Percentiles rank a stretch among this genome's conserved stretches.
Conservation (phyloP, 2,329 filamentous ascomycete genomes). For the Colletotrichum horii region DNA sequence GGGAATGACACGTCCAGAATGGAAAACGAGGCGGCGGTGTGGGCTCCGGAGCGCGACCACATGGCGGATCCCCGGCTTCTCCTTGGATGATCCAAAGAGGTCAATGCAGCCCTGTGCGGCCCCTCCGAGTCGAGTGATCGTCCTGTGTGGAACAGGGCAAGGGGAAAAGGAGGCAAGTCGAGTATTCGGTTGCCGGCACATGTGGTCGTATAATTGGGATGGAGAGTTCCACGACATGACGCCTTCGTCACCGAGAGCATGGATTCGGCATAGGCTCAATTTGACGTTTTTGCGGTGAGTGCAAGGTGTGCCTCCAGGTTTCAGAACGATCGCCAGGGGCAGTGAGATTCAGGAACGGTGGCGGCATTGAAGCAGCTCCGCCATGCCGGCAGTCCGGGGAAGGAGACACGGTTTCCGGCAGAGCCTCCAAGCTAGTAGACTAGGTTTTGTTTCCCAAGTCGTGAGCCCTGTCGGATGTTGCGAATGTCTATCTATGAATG, state of each 20-base stretch:
- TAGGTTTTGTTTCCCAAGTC: neutral
- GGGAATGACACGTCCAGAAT: neutral
- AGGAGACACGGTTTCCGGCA: constrained; percentile 12
- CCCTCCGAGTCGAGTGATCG: neutral
- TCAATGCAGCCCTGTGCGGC: constrained; percentile 8
- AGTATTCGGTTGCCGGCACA: neutral
- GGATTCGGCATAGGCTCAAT: neutral
- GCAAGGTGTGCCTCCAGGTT: neutral
- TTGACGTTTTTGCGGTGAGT: neutral
- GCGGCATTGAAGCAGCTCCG: neutral
- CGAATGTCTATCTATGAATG: neutral
- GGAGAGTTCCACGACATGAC: neutral
- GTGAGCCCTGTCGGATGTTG: neutral
- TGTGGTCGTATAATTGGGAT: constrained; percentile 4
- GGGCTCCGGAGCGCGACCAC: neutral
- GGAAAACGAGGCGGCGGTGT: neutral
- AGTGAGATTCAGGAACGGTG: neutral
- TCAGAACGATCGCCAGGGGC: constrained; percentile 15
- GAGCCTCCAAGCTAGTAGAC: constrained; percentile 5
- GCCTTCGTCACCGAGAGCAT: neutral
- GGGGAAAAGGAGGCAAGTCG: neutral
- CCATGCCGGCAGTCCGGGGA: constrained; percentile 12
- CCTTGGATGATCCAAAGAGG: constrained; percentile 5
- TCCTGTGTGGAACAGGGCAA: neutral
- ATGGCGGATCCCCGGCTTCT: constrained; percentile 10